Evolutionary conservation across 2,329 filamentous ascomycete genomes (phyloP).

Genomic region (Cladophialophora yegresii): DNA sequence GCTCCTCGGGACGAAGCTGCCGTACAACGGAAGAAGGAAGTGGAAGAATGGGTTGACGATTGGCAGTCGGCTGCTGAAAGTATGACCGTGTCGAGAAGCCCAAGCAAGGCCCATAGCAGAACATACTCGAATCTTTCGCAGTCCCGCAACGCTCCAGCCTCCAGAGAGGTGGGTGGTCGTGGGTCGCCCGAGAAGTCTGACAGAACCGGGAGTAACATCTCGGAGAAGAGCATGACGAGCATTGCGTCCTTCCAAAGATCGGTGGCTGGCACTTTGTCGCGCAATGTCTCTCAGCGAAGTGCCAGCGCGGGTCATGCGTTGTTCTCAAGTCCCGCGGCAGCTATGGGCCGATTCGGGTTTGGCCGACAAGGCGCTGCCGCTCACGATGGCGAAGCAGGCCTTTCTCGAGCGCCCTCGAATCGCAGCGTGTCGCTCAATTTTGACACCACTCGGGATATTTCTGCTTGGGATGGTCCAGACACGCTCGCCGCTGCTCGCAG

Average conservation of each 20-base stretch:
- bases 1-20: conserved; percentile 22
- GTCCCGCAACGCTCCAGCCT: conserved; percentile 32
- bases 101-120: conserved; percentile 34
- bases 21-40: conserved; percentile 34
- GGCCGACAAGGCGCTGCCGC: conserved; percentile 12
- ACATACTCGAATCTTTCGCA: conserved; percentile 37
- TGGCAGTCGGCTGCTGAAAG: conserved; percentile 37
- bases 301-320: conserved; percentile 34
- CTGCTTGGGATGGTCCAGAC: conserved; percentile 18
- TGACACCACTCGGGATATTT: conserved; percentile 8
- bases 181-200: conserved; percentile 49
- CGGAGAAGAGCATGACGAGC: conserved; percentile 50
- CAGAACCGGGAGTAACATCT: conserved; percentile 60
- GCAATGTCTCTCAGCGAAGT: conserved; percentile 34
- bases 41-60: conserved; percentile 38
- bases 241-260: conserved; percentile 27
- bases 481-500: conserved; percentile 30
- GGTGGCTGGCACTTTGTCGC: conserved; percentile 44
- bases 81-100: conserved; percentile 35
- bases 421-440: conserved; percentile 34
- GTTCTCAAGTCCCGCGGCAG: conserved; percentile 36
- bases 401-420: conserved; percentile 32
- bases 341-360: conserved; percentile 31
- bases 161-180: conserved; percentile 24
- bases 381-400: conserved; percentile 1